Conservation (phyloP, 192 early-diverging fungal species). For the Phycomyces nitens region DNA sequence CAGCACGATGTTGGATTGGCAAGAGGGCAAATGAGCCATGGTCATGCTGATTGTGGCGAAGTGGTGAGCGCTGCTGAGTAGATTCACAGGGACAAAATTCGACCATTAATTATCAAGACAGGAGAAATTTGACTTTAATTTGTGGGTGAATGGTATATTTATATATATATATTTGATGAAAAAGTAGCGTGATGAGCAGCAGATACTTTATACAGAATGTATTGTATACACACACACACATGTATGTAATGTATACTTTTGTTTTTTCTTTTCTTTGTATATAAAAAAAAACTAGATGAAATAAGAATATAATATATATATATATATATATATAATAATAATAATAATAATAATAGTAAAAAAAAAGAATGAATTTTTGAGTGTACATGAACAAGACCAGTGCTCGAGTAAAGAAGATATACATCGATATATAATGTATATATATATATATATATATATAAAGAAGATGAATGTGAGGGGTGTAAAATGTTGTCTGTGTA, state of each 20-base stretch:
- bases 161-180: no score
- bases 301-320: no score
- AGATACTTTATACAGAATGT: not conserved
- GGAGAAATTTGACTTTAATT: not conserved
- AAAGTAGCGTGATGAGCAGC: not conserved
- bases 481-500: no score
- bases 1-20: slow-evolving; percentile 8
- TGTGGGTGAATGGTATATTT: no score
- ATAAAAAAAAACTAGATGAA: not conserved
- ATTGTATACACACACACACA: not conserved
- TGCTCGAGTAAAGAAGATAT: not conserved
- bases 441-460: no score
- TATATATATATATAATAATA: no score
- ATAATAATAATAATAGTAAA: not conserved
- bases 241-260: not conserved
- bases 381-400: slow-evolving; percentile 3
- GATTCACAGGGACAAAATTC: not conserved
- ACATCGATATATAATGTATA: no score
- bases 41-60: not conserved
- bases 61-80: not conserved
- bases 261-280: no score
- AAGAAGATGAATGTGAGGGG: not conserved
- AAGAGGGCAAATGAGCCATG: slow-evolving; percentile 1
- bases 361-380: slow-evolving; percentile 13
- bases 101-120: not conserved